Evolutionary conservation across 2,329 filamentous ascomycete genomes (phyloP), one percentile per base, ranked within the genome.

Genomic region (Cryphonectria japonica): DNA sequence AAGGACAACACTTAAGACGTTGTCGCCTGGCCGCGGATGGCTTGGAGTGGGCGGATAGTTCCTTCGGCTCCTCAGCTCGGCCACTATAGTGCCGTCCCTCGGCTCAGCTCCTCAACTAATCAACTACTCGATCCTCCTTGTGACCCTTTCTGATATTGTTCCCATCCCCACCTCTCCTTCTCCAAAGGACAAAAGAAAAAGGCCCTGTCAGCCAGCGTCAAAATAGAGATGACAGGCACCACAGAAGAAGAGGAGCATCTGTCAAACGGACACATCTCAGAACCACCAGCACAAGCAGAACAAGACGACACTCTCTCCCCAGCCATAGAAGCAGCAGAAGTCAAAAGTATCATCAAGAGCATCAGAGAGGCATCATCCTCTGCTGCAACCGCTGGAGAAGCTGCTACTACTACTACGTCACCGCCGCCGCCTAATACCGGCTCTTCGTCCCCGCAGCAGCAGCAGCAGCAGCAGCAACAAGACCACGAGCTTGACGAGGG

Each of bases 401-500:
- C 43, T n/a, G 7, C 43, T 50, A 22, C 37, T 22, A 6, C 46
- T 11, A 2, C 46, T 65, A 65, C 67, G 22, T 64, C 70, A 69
- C 61, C 63, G 57, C 39, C 54, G 66, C 61, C 57, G 57, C 39
- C 62, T 57, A 63, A 37, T 62, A 46, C 59, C 66, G 65, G 29
- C 66, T n/a, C 46, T 50, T n/a, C 19, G 68, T 54, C 63, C 54
- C 59, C 61, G 69, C 39, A 50, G 26, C 26, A 26, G 26, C 26
- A 26, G 19, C 43, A 22, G 22, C 46, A 50, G 6, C 46, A 26
- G 19, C 43, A 22, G 22, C 46, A 50, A 1, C 46, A n/a, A 54
- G 61, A 46, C 65, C 69, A 71, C 61, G 66, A 73, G 68, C 69
- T 78, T 69, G 75, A 79, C 66, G 77, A 82, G 73, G 82, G 80